These are phyloP conservation scores for Lepiota subincarnata DNA, from an alignment of 768 basidiomycete species.

Conservation along the genomic window DNA sequence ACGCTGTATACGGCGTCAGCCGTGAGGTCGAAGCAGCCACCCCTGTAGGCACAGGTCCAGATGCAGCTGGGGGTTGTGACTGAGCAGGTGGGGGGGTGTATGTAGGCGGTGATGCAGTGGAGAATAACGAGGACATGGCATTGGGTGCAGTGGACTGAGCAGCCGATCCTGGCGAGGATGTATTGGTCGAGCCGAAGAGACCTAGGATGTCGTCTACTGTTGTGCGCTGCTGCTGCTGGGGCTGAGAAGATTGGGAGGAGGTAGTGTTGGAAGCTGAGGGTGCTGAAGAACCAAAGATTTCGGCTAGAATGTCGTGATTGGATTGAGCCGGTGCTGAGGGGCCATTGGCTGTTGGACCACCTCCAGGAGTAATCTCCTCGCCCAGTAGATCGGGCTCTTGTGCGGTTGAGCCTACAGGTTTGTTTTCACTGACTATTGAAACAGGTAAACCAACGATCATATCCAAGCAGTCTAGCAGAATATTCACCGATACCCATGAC, in stretches of 20 bases:
- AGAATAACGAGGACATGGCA: slow-evolving; percentile 18
- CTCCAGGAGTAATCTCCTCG: slow-evolving; percentile 51
- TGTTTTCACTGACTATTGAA: slow-evolving; percentile 83
- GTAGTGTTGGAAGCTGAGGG: slow-evolving; percentile 16
- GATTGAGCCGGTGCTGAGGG: slow-evolving; percentile 42
- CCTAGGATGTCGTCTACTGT: slow-evolving; percentile 89
- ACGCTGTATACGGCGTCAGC: slow-evolving; percentile 76
- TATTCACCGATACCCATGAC: slow-evolving; percentile 84
- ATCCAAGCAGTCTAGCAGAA: not conserved
- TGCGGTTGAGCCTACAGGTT: slow-evolving; percentile 87
- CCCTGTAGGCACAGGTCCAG: slow-evolving; percentile 35
- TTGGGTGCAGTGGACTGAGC: not conserved
- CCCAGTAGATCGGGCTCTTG: slow-evolving; percentile 73
- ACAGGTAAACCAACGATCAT: not conserved
- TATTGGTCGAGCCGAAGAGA: slow-evolving; percentile 63
- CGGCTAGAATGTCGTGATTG: slow-evolving; percentile 85
- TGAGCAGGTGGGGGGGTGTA: slow-evolving; percentile 10
- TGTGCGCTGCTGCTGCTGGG: slow-evolving; percentile 46
- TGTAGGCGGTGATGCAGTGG: slow-evolving; percentile 16
- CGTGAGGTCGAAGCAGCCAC: slow-evolving; percentile 43
- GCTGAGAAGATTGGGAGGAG: slow-evolving; percentile 35
- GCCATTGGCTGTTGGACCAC: slow-evolving; percentile 31
- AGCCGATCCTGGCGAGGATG: slow-evolving; percentile 23
- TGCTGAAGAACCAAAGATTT: slow-evolving; percentile 74
- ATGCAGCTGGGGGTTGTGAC: slow-evolving; percentile 10